Conservation (phyloP, 1,284 basidiomycete genomes). For the Ganoderma lingzhi region DNA sequence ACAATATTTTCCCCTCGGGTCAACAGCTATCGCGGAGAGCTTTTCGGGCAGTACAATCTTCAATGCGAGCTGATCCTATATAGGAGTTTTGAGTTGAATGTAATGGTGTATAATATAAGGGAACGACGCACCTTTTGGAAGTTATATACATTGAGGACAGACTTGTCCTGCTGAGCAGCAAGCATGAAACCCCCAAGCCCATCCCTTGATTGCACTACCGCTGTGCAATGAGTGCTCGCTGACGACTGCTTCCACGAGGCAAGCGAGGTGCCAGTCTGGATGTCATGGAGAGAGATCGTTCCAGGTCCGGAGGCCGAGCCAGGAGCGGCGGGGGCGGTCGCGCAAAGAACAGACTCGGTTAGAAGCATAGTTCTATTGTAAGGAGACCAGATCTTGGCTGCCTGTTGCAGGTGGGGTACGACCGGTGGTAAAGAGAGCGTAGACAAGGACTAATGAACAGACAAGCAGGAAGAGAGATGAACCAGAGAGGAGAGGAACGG, state of each 20-base stretch:
- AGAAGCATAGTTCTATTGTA: slow-evolving; percentile 55
- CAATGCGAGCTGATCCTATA: slow-evolving; percentile 83
- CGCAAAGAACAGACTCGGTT: slow-evolving; percentile 73
- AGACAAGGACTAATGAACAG: not conserved
- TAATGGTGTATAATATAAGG: not conserved
- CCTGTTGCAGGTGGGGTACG: not conserved
- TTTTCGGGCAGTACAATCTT: slow-evolving; percentile 93
- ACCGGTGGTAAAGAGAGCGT: not conserved
- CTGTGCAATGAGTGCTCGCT: slow-evolving; percentile 63
- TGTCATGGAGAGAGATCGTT: slow-evolving; percentile 72
- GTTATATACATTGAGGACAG: slow-evolving; percentile 81
- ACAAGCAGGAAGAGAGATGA: not conserved
- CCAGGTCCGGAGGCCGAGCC: slow-evolving; percentile 56
- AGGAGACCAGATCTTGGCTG: not conserved
- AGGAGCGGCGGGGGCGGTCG: slow-evolving; percentile 57
- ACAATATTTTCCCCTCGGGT: slow-evolving; percentile 78
- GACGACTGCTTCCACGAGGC: slow-evolving; percentile 82
- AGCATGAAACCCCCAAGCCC: slow-evolving; percentile 81
- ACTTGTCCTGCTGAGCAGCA: slow-evolving; percentile 81
- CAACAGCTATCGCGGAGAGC: slow-evolving; percentile 80
- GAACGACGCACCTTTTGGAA: slow-evolving; percentile 76
- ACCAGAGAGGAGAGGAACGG: not conserved
- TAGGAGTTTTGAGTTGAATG: not conserved
- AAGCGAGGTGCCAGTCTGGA: slow-evolving; percentile 71
- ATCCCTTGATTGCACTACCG: slow-evolving; percentile 67